phyloP scores from a whole-genome alignment of 1,284 basidiomycete genomes.

The Pisolithus thermaeus region DNA sequence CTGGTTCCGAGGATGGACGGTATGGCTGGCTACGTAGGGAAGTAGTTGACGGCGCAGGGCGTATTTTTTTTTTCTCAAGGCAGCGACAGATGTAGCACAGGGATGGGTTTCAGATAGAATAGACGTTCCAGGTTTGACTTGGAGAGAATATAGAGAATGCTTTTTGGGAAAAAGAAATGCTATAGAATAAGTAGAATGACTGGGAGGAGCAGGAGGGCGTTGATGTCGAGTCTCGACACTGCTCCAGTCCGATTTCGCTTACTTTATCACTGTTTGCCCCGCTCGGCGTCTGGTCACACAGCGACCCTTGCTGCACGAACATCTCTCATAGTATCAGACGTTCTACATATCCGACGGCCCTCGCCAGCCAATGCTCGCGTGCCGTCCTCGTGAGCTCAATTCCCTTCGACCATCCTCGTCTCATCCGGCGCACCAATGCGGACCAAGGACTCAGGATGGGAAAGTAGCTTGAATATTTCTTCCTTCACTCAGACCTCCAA shows the following conservation, averaged over 20 bases:
- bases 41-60: conserved; percentile 13
- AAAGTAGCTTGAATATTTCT: background rate
- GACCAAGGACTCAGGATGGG: background rate
- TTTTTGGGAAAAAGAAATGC: conserved; percentile 10
- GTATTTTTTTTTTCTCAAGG: conserved; percentile 8
- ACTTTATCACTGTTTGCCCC: conserved; percentile 4
- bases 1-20: conserved; percentile 50
- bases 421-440: background rate
- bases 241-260: background rate
- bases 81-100: no score
- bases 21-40: conserved; percentile 39
- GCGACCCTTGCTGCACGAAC: background rate
- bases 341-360: background rate
- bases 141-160: conserved; percentile 3
- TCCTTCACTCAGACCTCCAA: background rate
- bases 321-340: background rate
- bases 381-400: background rate
- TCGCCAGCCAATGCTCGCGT: background rate
- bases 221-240: background rate
- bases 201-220: background rate
- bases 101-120: no score
- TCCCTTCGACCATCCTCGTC: background rate
- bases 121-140: no score
- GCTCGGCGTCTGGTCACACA: background rate
- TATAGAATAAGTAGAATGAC: conserved; percentile 10